These are phyloP conservation scores for Annona cherimola DNA, from an alignment of 164 flowering plant species.

Conservation along the genomic window DNA sequence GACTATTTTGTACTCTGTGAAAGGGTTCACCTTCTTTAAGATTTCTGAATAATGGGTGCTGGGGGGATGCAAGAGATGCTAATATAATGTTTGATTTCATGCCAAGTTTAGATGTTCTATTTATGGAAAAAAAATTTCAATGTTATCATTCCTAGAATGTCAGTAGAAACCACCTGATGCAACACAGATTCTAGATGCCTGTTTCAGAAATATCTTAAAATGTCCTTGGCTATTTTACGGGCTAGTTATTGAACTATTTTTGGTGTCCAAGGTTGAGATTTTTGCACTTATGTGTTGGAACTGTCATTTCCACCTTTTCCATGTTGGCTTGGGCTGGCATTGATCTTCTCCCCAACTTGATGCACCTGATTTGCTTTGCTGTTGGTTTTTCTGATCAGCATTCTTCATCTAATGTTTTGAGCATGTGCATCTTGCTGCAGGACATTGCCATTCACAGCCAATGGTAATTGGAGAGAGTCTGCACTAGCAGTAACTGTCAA, in stretches of 20 bases:
- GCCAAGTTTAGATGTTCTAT: not conserved
- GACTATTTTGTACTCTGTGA: too few species aligned
- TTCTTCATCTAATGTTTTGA: constrained; percentile 4
- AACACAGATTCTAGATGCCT: not conserved
- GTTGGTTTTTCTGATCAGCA: too few species aligned
- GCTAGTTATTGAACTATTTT: not conserved
- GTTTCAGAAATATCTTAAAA: not conserved
- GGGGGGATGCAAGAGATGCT: not conserved
- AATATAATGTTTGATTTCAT: not conserved
- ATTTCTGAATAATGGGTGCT: too few species aligned
- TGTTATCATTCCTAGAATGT: not conserved
- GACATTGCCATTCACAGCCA: constrained; percentile 32
- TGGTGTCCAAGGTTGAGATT: too few species aligned
- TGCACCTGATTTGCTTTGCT: too few species aligned
- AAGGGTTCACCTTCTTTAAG: too few species aligned
- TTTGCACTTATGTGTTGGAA: not conserved
- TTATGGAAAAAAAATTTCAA: too few species aligned
- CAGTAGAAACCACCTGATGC: not conserved
- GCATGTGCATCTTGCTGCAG: constrained; percentile 34
- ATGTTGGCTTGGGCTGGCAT: too few species aligned
- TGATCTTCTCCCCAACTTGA: too few species aligned
- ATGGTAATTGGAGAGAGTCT: constrained; percentile 37
- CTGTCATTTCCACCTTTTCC: not conserved
- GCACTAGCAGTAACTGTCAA: constrained; percentile 25
- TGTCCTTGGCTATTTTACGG: not conserved